phyloP scores from a whole-genome alignment of 2,329 filamentous ascomycete genomes.

The Dactylonectria estremocensis region DNA sequence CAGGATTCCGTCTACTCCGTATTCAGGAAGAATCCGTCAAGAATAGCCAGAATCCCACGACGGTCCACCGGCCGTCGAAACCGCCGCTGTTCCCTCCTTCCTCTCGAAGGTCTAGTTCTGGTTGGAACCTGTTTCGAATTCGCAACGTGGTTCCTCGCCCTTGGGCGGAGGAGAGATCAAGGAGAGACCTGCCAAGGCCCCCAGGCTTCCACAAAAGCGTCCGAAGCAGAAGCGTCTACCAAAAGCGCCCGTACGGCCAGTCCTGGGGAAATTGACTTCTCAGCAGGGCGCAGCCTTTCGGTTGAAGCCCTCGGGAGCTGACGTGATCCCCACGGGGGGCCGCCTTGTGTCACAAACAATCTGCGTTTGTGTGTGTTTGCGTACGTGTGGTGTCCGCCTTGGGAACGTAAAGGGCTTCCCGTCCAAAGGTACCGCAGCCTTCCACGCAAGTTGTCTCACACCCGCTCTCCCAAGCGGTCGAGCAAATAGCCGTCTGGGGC shows the following conservation, averaged over 20 bases:
- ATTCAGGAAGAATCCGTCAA: neutral
- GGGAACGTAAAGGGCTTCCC: neutral
- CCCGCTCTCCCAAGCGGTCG: constrained; percentile 20
- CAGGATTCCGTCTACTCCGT: constrained; percentile 6
- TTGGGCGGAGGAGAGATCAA: constrained; percentile 9
- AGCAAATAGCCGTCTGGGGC: constrained; percentile 30
- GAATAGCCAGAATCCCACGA: constrained; percentile 16
- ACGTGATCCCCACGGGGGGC: constrained; percentile 21
- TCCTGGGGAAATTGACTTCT: constrained; percentile 2
- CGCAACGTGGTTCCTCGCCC: constrained; percentile 36
- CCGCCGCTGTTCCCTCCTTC: neutral
- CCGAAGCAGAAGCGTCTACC: no score
- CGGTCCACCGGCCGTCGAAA: constrained; percentile 17
- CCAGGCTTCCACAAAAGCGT: neutral
- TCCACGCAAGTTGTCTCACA: neutral
- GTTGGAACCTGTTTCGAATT: constrained; percentile 24
- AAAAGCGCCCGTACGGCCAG: no score
- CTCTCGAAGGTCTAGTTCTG: neutral
- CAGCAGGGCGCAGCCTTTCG: constrained; percentile 25
- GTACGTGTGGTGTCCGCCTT: neutral
- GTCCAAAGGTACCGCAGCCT: neutral
- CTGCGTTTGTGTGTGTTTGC: neutral
- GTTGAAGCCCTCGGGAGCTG: constrained; percentile 19
- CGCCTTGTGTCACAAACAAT: constrained; percentile 18
- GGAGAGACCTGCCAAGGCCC: constrained; percentile 25